Evolutionary conservation across 2,329 filamentous ascomycete species (phyloP).

Genomic region (Cladosporium sp.): DNA sequence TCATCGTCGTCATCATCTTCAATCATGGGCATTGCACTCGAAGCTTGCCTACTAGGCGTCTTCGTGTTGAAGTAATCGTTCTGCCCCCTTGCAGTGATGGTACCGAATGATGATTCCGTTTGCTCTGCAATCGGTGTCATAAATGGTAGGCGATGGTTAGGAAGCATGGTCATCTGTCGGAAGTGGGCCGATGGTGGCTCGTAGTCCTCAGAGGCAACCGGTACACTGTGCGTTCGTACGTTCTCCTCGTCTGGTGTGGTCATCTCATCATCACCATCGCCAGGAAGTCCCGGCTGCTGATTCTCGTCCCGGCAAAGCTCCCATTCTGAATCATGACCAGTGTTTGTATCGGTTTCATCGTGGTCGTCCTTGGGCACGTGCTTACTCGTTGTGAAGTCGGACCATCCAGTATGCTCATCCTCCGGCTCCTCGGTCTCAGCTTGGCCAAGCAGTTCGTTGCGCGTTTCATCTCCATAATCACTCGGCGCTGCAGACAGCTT

Average conservation of each 20-base stretch:
- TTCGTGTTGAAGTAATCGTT: conserved; percentile 66
- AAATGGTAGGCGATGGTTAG: conserved; percentile 90
- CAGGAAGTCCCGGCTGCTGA: background rate
- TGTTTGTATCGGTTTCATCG: conserved; percentile 40
- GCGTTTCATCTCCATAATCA: conserved; percentile 65
- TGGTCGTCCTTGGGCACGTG: conserved; percentile 58
- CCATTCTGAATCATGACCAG: conserved; percentile 34
- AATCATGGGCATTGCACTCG: conserved; percentile 39
- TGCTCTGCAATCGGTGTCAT: conserved; percentile 98
- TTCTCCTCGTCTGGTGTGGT: conserved; percentile 50
- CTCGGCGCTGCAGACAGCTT: conserved; percentile 64
- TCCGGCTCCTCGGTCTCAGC: conserved; percentile 38
- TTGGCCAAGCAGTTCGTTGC: conserved; percentile 51
- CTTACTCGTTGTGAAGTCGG: conserved; percentile 76
- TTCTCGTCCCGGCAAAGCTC: conserved; percentile 33
- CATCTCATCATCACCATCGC: conserved; percentile 44
- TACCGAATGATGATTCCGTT: conserved; percentile 81
- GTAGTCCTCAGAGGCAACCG: conserved; percentile 82
- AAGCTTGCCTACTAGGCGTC: conserved; percentile 68
- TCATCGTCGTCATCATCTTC: conserved; percentile 47
- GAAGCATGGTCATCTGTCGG: conserved; percentile 69
- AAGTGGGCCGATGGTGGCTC: conserved; percentile 73
- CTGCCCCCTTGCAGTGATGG: conserved; percentile 58
- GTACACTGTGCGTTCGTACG: conserved; percentile 67
- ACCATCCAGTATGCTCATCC: conserved; percentile 73